Percentiles rank a stretch among this genome's conserved stretches.
phyloP scores from a whole-genome alignment of 2,329 filamentous ascomycete species.

The Blastomyces parvus region DNA sequence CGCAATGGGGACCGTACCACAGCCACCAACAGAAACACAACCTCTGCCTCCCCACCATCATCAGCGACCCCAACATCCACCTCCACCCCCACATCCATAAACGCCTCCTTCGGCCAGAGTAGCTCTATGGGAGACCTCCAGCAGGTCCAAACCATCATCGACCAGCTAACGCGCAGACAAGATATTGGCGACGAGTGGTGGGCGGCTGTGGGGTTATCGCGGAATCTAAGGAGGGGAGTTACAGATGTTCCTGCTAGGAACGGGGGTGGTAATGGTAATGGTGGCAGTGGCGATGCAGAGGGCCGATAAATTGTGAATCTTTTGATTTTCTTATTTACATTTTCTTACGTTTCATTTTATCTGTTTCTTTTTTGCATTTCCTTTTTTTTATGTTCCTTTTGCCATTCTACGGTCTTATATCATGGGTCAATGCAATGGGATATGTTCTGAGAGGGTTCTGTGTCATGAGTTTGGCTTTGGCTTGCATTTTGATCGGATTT shows the following conservation, averaged over 20 bases:
- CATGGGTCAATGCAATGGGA: background rate
- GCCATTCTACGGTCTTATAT: background rate
- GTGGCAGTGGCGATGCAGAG: background rate
- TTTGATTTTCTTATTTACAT: background rate
- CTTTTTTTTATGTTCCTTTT: background rate
- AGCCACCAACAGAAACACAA: slow-evolving; percentile 14
- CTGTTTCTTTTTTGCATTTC: background rate
- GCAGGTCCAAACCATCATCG: slow-evolving; percentile 63
- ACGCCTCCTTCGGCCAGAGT: slow-evolving; percentile 24
- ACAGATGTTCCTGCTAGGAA: slow-evolving; percentile 6
- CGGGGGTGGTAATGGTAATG: background rate
- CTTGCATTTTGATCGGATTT: background rate
- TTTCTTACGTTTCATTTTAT: background rate
- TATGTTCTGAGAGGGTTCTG: background rate
- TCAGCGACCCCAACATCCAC: slow-evolving; percentile 11
- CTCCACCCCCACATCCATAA: slow-evolving; percentile 17
- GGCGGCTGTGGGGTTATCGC: slow-evolving; percentile 58
- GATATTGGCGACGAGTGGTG: slow-evolving; percentile 80
- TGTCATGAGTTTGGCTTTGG: background rate
- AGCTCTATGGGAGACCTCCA: slow-evolving; percentile 37
- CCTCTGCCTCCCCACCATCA: slow-evolving; percentile 27
- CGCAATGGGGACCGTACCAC: slow-evolving; percentile 6
- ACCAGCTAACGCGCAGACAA: slow-evolving; percentile 57
- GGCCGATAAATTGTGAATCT: background rate
- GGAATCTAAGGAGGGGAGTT: slow-evolving; percentile 29